phyloP scores from a whole-genome alignment of 2,329 filamentous ascomycete species.

The Kalmusia sp. region DNA sequence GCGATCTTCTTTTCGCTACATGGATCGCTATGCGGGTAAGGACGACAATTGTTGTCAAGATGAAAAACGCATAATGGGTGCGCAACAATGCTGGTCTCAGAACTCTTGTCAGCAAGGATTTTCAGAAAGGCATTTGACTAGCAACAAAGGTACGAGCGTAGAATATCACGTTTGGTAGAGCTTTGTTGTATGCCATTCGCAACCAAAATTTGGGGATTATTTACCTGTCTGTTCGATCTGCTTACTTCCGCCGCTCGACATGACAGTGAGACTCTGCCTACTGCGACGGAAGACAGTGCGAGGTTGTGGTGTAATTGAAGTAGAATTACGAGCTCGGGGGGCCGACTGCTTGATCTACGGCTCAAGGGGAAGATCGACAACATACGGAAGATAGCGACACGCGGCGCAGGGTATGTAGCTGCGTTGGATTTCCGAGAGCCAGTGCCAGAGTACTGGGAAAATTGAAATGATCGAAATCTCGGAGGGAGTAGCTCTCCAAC shows the following conservation, averaged over 20 bases:
- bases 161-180: too few relatives aligned
- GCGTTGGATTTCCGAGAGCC: too few relatives aligned
- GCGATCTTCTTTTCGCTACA: slow-evolving; percentile 13
- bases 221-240: neutral
- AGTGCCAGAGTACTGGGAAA: neutral
- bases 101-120: neutral
- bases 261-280: neutral
- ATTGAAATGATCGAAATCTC: neutral
- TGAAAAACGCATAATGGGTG: slow-evolving; percentile 20
- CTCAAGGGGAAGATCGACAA: neutral
- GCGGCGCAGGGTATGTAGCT: too few relatives aligned
- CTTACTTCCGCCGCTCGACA: neutral
- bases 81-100: slow-evolving; percentile 9
- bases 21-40: slow-evolving; percentile 14
- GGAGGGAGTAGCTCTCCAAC: neutral
- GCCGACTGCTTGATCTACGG: neutral
- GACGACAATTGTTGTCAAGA: slow-evolving; percentile 21
- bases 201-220: neutral
- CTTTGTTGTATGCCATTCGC: neutral
- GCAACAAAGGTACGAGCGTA: neutral
- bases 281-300: neutral
- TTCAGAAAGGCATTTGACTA: neutral
- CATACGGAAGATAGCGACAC: neutral
- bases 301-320: neutral
- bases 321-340: neutral